Base-by-base conservation (phyloP, 441 rosid genomes). In the Manihot esculenta region DNA sequence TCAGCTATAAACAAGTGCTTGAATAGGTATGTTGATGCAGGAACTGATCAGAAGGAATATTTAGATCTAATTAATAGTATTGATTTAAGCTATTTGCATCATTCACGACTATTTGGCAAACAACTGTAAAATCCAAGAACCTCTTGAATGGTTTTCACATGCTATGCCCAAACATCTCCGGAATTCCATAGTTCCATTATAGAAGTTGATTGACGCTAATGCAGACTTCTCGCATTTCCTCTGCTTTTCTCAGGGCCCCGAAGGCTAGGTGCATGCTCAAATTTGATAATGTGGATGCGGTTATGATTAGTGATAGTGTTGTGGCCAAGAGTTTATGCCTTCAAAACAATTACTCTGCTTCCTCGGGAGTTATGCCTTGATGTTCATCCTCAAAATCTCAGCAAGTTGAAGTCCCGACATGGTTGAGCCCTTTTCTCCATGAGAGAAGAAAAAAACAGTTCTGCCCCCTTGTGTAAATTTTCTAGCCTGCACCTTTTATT, bases 241-340 rank as follows among this genome's bases (percentile, higher is more conserved):
- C 17, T 33, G n/a, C 14, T 61, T 61, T 61, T 61, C 35, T 20
- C 65, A 42, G 66, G 30, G 23, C 12, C 2, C 48, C 17, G n/a
- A 44, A 62, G n/a, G 51, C 26, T 44, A 62, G 42, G 51, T 8
- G 51, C 50, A 62, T 2, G 33, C 66, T 62, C 33, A 62, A 62
- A 26, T 62, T 62, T 44, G 66, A 62, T 3, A 24, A 62, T 44
- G n/a, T 3, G 12, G 33, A 21, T 62, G 66, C 20, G 13, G 66
- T 1, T 44, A 11, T 41, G 66, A 44, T 62, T 42, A 41, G 51
- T 62, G 66, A 62, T 44, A 18, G 23, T 11, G 51, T 62, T 11
- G 66, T 44, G n/a, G 33, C 17, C 33, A 23, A 62, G 26, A 62
- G 33, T 44, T n/a, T 62, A 20, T 27, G 7, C 23, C 6, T 42